These are phyloP conservation scores for Bonnemaisonia californica DNA, from an alignment of 31 red algal genomes.

Conservation along the genomic window DNA sequence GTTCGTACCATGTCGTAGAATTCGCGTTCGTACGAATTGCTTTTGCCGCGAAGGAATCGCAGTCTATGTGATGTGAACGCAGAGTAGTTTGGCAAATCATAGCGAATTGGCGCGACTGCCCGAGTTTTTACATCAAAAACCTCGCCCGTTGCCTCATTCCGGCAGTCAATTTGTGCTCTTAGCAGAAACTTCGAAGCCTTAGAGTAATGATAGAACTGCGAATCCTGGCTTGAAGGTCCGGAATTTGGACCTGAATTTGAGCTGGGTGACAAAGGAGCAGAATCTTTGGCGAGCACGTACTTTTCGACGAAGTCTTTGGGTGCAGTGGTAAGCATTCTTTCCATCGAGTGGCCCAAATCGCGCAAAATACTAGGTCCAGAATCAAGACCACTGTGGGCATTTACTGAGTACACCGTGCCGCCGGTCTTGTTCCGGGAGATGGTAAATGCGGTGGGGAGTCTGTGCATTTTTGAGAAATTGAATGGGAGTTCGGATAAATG, in stretches of 20 bases:
- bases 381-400: conserved; percentile 45
- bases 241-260: not conserved
- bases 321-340: conserved; percentile 78
- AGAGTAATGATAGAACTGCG: conserved; percentile 81
- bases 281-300: conserved; percentile 34
- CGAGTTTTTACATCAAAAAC: conserved; percentile 96
- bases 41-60: conserved; percentile 58
- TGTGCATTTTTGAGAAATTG: conserved; percentile 71
- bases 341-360: conserved; percentile 85
- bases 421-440: conserved; percentile 23
- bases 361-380: conserved; percentile 56
- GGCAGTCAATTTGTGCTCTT: conserved; percentile 94
- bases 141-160: conserved; percentile 60
- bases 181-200: conserved; percentile 70
- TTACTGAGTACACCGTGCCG: conserved; percentile 42
- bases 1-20: conserved; percentile 95
- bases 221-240: not conserved
- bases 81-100: conserved; percentile 73
- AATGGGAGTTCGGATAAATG: conserved; percentile 57
- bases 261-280: too few species aligned
- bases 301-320: conserved; percentile 50
- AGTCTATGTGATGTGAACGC: conserved; percentile 45
- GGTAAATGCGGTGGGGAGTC: conserved; percentile 65
- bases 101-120: conserved; percentile 86
- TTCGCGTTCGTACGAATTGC: conserved; percentile 88